phyloP scores from a whole-genome alignment of 768 basidiomycete species.

The Termitomyces sp. region DNA sequence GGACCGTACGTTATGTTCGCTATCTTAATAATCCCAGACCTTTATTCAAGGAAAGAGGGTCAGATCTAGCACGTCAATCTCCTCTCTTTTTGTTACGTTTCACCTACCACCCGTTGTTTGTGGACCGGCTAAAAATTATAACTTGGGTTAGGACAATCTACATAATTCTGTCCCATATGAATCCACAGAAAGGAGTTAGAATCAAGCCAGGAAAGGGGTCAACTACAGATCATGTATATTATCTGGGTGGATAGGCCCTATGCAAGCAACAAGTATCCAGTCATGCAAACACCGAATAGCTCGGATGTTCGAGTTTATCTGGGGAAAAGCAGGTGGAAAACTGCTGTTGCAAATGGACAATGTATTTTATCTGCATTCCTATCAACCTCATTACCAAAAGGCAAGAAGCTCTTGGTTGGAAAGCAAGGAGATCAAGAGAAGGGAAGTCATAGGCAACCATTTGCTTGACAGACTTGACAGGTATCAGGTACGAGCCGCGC shows the following conservation, averaged over 20 bases:
- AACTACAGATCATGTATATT: constrained; percentile 20
- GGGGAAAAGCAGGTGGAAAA: constrained; percentile 40
- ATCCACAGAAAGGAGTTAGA: constrained; percentile 34
- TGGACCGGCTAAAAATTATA: background rate
- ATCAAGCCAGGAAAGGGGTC: constrained; percentile 30
- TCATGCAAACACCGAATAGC: constrained; percentile 57
- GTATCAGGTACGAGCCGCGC: background rate
- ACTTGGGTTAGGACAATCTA: constrained; percentile 36
- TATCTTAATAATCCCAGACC: background rate
- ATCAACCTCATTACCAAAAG: constrained; percentile 5
- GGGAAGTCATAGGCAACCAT: background rate
- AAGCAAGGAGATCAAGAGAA: too few relatives aligned
- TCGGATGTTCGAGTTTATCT: constrained; percentile 54
- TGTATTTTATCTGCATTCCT: background rate
- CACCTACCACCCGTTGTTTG: constrained; percentile 3
- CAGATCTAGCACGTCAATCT: background rate
- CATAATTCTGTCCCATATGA: constrained; percentile 47
- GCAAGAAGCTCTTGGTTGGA: constrained; percentile 24
- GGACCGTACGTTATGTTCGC: background rate
- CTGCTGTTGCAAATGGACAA: constrained; percentile 30
- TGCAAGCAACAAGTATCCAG: constrained; percentile 40
- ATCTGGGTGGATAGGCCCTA: constrained; percentile 20
- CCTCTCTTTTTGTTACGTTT: constrained; percentile 2
- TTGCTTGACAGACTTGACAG: background rate
- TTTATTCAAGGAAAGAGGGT: background rate